Percentiles rank a stretch among this genome's conserved stretches.
Conservation (phyloP, 176 grass and related monocot genomes). For the Bolboschoenus planiculmis region DNA sequence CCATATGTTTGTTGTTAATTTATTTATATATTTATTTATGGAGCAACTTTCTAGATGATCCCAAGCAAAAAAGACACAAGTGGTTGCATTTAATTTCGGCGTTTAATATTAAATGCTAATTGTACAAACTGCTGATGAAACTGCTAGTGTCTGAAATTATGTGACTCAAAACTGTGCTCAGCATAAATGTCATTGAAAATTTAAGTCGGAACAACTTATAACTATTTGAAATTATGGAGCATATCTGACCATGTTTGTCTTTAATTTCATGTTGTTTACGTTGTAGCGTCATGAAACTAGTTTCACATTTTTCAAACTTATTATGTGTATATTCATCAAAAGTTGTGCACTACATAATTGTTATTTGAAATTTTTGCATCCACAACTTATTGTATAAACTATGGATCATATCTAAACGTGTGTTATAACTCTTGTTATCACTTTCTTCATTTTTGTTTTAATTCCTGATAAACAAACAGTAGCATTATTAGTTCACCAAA, state of each 20-base stretch:
- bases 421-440: not conserved
- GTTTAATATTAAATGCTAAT: not conserved
- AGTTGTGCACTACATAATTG: not conserved
- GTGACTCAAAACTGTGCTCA: not conserved
- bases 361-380: not conserved
- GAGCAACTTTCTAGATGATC: not conserved
- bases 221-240: not conserved
- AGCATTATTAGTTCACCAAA: not conserved
- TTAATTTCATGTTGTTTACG: not conserved
- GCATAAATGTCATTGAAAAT: constrained; percentile 6
- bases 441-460: not conserved
- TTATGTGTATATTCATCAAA: not conserved
- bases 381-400: not conserved
- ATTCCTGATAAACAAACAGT: not conserved
- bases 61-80: not conserved
- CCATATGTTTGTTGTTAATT: no score
- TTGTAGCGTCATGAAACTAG: not conserved
- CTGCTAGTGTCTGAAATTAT: not conserved
- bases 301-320: not conserved
- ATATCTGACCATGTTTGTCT: not conserved
- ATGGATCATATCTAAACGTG: not conserved
- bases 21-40: not conserved
- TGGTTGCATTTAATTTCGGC: not conserved
- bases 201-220: not conserved
- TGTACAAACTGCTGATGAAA: not conserved